phyloP scores from a whole-genome alignment of 2,329 filamentous ascomycete genomes.

The Fonsecaea monophora region DNA sequence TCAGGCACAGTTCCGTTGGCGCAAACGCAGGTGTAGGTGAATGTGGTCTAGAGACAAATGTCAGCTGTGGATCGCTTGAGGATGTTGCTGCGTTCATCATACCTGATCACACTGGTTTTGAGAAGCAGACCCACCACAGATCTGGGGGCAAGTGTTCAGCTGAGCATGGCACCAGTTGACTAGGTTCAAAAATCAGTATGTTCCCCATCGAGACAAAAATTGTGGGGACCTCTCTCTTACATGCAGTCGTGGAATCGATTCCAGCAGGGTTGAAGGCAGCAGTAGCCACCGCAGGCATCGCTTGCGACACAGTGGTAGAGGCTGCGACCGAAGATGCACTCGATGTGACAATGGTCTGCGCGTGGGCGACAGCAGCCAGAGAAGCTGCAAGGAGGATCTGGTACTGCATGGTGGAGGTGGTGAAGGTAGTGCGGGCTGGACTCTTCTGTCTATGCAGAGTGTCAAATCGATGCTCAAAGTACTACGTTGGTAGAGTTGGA shows the following conservation, averaged over 20 bases:
- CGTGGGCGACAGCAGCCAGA: slow-evolving; percentile 31
- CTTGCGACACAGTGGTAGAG: slow-evolving; percentile 39
- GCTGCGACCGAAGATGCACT: slow-evolving; percentile 39
- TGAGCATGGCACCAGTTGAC: slow-evolving; percentile 66
- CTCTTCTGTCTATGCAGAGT: slow-evolving; percentile 28
- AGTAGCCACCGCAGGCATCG: slow-evolving; percentile 39
- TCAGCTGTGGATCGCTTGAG: slow-evolving; percentile 4
- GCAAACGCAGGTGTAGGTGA: slow-evolving; percentile 66
- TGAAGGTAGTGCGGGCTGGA: slow-evolving; percentile 8
- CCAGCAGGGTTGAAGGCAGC: slow-evolving; percentile 34
- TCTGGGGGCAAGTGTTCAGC: slow-evolving; percentile 64
- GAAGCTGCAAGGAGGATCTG: slow-evolving; percentile 36
- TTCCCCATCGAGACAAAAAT: neutral
- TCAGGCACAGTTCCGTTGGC: slow-evolving; percentile 61
- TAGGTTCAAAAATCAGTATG: slow-evolving; percentile 38
- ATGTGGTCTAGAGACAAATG: slow-evolving; percentile 49
- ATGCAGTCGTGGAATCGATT: slow-evolving; percentile 30
- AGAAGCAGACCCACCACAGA: slow-evolving; percentile 61
- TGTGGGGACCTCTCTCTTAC: slow-evolving; percentile 31
- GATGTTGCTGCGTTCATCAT: slow-evolving; percentile 57
- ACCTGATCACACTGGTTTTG: slow-evolving; percentile 65
- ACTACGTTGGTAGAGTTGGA: slow-evolving; percentile 21
- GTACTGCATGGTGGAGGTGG: slow-evolving; percentile 38
- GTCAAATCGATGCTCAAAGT: slow-evolving; percentile 34
- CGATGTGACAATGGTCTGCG: slow-evolving; percentile 36